Base-by-base conservation (phyloP, 306 rosid species). In the Castanospermum australe region DNA sequence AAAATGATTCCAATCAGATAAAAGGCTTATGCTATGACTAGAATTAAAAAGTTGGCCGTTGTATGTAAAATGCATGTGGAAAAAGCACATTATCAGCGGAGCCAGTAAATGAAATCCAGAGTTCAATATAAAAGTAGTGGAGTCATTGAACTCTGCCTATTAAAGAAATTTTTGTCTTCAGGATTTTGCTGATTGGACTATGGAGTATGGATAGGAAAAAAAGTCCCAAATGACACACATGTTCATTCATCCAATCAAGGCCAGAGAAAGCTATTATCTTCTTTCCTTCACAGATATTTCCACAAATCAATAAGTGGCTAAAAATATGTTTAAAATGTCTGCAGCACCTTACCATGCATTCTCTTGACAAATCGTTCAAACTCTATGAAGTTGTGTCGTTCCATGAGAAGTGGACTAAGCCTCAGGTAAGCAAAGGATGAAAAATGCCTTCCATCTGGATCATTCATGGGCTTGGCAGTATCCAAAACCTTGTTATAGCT, bases 321-420 rank as follows among this genome's bases (percentile, higher is more conserved):
- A 28, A 67, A 33, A 59, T 24, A 39, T 21, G 74, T 17, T 13
- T 42, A 54, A 21, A 63, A 41, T 80, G 48, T 45, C 56, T 5
- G 15, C 47, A 21, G 71, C 54, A 59, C 57, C 84, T 75, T 87
- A 95, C 99, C 99, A 6, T 93, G 99, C 99, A 95, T 95, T 87
- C 91, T 91, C 93, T 89, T 91, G 77, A 93, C 89, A 86, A 95
- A 93, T 72, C 89, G 89, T 70, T 92, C 98, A 56, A 95, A 95
- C 82, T 95, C 97, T 73, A 83, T n/a, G 81, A 95, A 84, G 86
- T 87, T 93, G 20, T 83, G 87, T 45, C 89, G 88, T 85, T 95
- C 99, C 88, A 91, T 87, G 51, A 95, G 97, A 75, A 67, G 84
- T 77, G 97, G 86, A 85, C 90, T 67, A 72, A 95, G 96, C 87